These are phyloP conservation scores for Diversispora eburnea DNA, from an alignment of 192 early-diverging fungal genomes.

Conservation along the genomic window DNA sequence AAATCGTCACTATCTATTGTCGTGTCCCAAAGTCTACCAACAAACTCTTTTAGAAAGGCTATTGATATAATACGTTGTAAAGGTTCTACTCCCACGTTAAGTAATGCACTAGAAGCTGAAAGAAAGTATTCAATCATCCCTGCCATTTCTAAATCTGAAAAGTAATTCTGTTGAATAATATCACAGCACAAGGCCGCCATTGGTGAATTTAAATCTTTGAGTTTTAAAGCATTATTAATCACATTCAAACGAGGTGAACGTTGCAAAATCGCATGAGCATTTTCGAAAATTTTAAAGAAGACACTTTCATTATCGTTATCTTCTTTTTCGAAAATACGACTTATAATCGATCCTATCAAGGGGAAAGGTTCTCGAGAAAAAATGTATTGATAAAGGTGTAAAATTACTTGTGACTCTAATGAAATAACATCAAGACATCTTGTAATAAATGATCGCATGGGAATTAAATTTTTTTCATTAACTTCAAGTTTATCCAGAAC, in stretches of 20 bases:
- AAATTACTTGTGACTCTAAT: not conserved
- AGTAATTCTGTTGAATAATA: slow-evolving; percentile 25
- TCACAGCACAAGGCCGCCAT: slow-evolving; percentile 24
- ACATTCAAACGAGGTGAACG: slow-evolving; percentile 2
- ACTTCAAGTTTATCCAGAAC: slow-evolving; percentile 7
- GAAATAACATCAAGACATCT: slow-evolving; percentile 8
- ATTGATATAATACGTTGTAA: slow-evolving; percentile 26
- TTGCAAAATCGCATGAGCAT: not conserved
- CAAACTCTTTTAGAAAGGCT: slow-evolving; percentile 27
- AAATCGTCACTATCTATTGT: not conserved
- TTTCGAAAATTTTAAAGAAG: slow-evolving; percentile 6
- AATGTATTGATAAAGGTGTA: slow-evolving; percentile 12
- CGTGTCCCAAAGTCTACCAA: not conserved
- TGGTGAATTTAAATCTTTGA: not conserved
- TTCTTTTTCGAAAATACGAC: not conserved
- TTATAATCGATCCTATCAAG: not conserved
- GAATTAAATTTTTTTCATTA: slow-evolving; percentile 10
- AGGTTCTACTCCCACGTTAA: not conserved
- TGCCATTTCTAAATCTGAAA: not conserved
- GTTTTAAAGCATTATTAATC: slow-evolving; percentile 11
- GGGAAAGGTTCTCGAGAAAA: slow-evolving; percentile 12
- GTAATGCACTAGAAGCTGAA: not conserved
- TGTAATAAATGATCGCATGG: slow-evolving; percentile 5
- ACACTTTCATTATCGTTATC: not conserved
- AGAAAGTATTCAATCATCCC: not conserved